phyloP scores from a whole-genome alignment of 2,329 filamentous ascomycete species.

The Neonectria faginata region DNA sequence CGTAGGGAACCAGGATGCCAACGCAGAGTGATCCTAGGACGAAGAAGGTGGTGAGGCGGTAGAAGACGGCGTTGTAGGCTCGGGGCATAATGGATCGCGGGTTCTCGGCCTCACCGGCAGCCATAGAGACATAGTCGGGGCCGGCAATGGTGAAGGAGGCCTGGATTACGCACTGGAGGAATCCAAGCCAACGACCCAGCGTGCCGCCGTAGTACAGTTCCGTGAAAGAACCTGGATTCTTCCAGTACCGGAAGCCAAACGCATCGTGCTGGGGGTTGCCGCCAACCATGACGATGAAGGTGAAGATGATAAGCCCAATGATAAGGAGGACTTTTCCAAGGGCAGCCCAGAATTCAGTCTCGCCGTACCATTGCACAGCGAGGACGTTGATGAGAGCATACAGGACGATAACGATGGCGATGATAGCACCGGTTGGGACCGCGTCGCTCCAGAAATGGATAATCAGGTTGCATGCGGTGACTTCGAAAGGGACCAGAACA shows the following conservation, averaged over 20 bases:
- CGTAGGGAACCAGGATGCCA: slow-evolving; percentile 77
- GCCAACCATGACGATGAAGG: slow-evolving; percentile 85
- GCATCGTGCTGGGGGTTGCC: slow-evolving; percentile 79
- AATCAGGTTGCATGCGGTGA: slow-evolving; percentile 73
- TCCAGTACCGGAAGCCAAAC: slow-evolving; percentile 78
- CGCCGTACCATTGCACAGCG: slow-evolving; percentile 79
- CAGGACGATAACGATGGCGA: slow-evolving; percentile 63
- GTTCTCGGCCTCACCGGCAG: slow-evolving; percentile 78
- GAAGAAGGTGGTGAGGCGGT: slow-evolving; percentile 81
- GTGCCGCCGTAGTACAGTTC: slow-evolving; percentile 72
- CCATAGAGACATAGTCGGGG: slow-evolving; percentile 75
- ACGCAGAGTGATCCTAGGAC: slow-evolving; percentile 78
- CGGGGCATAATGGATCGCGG: slow-evolving; percentile 76
- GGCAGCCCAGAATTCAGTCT: slow-evolving; percentile 81
- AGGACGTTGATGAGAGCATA: slow-evolving; percentile 74
- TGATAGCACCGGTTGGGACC: slow-evolving; percentile 70
- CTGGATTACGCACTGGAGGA: slow-evolving; percentile 79
- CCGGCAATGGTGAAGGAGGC: slow-evolving; percentile 76
- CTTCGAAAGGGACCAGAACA: slow-evolving; percentile 74
- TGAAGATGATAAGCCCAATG: slow-evolving; percentile 78
- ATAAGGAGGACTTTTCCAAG: slow-evolving; percentile 79
- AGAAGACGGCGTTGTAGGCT: slow-evolving; percentile 84
- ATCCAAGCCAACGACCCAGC: slow-evolving; percentile 80
- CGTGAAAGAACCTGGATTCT: slow-evolving; percentile 76
- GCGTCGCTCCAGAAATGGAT: slow-evolving; percentile 72